phyloP scores from a whole-genome alignment of 139 green algal species.

The Gonium pectorale region DNA sequence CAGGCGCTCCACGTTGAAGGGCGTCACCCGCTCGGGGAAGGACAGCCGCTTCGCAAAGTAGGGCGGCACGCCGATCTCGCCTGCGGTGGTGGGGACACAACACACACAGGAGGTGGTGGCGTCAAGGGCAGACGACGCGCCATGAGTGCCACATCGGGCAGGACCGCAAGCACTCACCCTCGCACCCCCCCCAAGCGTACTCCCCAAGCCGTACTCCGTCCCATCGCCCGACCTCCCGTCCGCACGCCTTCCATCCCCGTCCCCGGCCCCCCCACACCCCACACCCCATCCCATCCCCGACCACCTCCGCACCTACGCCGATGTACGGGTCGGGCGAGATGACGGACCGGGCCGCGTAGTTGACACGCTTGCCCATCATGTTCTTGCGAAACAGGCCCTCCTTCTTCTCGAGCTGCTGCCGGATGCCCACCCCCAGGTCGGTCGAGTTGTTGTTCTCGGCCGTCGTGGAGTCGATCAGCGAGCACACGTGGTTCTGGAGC shows the following conservation, averaged over 20 bases:
- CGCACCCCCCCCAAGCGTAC: too few species aligned
- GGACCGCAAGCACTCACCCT: too few species aligned
- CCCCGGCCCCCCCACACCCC: neutral
- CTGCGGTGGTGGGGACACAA: constrained; percentile 1
- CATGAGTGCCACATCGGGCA: too few species aligned
- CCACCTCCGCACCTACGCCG: constrained; percentile 24
- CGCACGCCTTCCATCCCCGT: neutral
- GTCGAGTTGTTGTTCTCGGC: constrained; percentile 50
- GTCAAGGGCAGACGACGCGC: too few species aligned
- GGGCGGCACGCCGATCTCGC: constrained; percentile 96
- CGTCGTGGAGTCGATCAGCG: constrained; percentile 87
- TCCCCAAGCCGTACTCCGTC: too few species aligned
- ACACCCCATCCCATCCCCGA: neutral
- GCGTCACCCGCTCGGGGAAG: constrained; percentile 95
- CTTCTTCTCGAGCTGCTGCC: constrained; percentile 93
- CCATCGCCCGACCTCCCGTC: too few species aligned
- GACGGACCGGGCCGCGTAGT: constrained; percentile 96
- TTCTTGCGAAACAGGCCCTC: constrained; percentile 99
- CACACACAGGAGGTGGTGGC: neutral
- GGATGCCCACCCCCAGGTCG: constrained; percentile 57
- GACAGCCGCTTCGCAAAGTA: constrained; percentile 95
- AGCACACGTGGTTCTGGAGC: constrained; percentile 89
- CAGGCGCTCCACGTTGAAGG: constrained; percentile 90
- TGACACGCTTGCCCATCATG: constrained; percentile 99
- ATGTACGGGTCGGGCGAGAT: constrained; percentile 98